A percentile compares a stretch with the other conserved stretches of the same genome.
These are phyloP conservation scores for Colletotrichum musicola DNA, from an alignment of 2,329 filamentous ascomycete species.

Conservation along the genomic window DNA sequence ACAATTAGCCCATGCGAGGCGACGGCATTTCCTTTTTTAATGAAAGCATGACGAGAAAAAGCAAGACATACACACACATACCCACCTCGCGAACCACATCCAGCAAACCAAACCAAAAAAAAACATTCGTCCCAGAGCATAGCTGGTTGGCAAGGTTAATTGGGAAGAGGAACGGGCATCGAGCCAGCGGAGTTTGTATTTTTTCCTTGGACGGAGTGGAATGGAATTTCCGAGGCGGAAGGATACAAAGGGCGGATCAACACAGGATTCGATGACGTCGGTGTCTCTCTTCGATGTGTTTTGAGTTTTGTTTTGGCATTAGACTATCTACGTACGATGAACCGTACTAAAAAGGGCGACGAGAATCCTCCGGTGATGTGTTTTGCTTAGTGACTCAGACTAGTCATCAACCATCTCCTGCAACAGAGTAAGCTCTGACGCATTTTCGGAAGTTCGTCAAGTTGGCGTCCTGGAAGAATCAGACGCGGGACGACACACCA, in stretches of 20 bases:
- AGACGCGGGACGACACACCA: no score
- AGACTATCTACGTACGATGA: constrained; percentile 31
- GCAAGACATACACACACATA: constrained; percentile 14
- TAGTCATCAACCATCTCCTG: no score
- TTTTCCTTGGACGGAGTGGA: background rate
- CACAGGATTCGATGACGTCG: constrained; percentile 3
- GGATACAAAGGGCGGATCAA: background rate
- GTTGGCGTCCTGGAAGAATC: no score
- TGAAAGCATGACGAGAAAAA: constrained; percentile 37
- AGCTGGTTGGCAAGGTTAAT: constrained; percentile 1
- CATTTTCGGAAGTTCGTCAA: no score
- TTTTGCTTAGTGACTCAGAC: no score
- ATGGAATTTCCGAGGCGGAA: background rate
- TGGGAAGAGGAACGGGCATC: constrained; percentile 6
- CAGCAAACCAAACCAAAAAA: background rate
- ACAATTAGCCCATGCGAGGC: background rate
- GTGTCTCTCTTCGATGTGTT: background rate
- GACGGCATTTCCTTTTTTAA: constrained; percentile 7
- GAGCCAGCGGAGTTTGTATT: constrained; percentile 20
- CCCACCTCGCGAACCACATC: constrained; percentile 4
- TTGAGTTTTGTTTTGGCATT: constrained; percentile 13
- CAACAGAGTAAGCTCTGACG: no score
- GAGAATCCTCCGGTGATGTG: no score
- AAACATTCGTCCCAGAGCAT: background rate
- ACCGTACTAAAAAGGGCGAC: background rate